Evolutionary conservation across 176 grass and related monocot genomes (phyloP), one percentile per base, ranked within the genome.

Genomic region (Eleusine indica): DNA sequence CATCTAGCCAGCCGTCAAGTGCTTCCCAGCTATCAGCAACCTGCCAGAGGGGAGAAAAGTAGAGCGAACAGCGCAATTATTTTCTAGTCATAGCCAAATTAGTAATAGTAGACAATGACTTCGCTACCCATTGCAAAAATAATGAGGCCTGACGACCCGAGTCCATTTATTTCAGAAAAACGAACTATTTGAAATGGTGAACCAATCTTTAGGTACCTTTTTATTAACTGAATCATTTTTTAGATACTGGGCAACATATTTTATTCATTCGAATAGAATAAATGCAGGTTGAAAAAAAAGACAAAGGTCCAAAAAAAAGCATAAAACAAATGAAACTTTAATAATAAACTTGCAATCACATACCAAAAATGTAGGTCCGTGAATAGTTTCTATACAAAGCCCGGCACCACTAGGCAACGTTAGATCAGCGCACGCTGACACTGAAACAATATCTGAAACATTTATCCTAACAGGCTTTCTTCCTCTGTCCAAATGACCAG

Each of bases 21-120:
- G 85, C 89, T 41, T 99, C 96, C 96, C 93, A 99, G 64, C 86
- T 91, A 85, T 99, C 96, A 29, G 96, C 96, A 84, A 99, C 93
- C 96, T 99, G 62, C 25, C 60, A 79, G 22, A 21, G 9, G 30
- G 2, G 51, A 29, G 1, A 25, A 41, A n/a, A 17, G n/a, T 18
- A 40, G 29, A 6, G 16, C 30, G 37, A 53, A 79, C 51, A 73
- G 41, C 21, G 38, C 16, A 43, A 79, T 37, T 51, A 79, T 51
- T 79, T 47, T 66, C 62, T 60, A 60, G 21, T 8, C 7, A 60
- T 60, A 60, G 7, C 19, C 10, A 6, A 9, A 3, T 25, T 15
- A 85, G 21, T 32, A 0, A 65, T 78, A 51, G 6, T 28, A 9
- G 13, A 71, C 6, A 41, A 66, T 74, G 69, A n/a, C 71, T 62